phyloP scores from a whole-genome alignment of 257 asterid species.

The Jaltomata sinuosa region DNA sequence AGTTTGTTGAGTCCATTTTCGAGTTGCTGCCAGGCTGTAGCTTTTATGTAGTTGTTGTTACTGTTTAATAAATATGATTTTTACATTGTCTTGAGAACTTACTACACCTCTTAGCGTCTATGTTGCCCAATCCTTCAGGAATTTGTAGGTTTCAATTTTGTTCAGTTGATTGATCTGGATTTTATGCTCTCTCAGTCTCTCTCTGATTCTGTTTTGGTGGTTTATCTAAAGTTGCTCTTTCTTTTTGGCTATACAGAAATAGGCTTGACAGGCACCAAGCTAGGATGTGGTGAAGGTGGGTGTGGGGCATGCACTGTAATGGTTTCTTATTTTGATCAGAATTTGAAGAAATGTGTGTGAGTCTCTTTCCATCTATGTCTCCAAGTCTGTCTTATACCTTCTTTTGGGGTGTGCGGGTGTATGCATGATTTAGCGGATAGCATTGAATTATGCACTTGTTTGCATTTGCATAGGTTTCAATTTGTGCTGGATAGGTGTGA shows the following conservation, averaged over 20 bases:
- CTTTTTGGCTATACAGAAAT: slow-evolving; percentile 33
- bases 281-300: slow-evolving; percentile 99
- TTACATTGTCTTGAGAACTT: not conserved
- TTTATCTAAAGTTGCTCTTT: not conserved
- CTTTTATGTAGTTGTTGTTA: not conserved
- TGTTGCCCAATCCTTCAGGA: not conserved
- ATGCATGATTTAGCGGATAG: not conserved
- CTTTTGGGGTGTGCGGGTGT: not conserved
- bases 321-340: slow-evolving; percentile 79
- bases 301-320: slow-evolving; percentile 99
- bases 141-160: not conserved
- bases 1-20: not conserved
- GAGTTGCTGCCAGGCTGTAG: not conserved
- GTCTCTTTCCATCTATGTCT: slow-evolving; percentile 21
- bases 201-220: not conserved
- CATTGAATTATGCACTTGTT: not conserved
- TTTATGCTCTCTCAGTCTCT: not conserved
- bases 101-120: not conserved
- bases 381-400: not conserved
- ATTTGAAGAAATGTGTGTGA: slow-evolving; percentile 78
- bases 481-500: not conserved
- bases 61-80: not conserved
- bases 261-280: slow-evolving; percentile 94
- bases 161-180: not conserved
- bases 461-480: not conserved